Percentiles rank a stretch among this genome's conserved stretches.
Conservation (phyloP, 2,329 filamentous ascomycete genomes). For the Penicillium sp. region DNA sequence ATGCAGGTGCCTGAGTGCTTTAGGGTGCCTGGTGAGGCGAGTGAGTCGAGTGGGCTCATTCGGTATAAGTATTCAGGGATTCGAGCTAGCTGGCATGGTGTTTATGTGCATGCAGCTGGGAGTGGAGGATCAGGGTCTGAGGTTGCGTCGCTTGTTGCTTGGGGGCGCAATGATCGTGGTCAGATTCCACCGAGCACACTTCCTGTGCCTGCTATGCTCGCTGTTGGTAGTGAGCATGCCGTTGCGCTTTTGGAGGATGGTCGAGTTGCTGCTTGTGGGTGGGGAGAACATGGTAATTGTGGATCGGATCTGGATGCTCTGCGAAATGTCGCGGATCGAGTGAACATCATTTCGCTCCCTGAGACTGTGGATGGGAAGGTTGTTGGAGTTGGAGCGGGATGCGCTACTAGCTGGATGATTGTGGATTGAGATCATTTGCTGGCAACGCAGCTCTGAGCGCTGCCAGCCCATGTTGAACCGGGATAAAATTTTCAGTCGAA, state of each 20-base stretch:
- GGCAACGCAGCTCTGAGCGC: not conserved
- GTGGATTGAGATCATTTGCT: conserved; percentile 22
- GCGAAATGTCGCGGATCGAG: conserved; percentile 68
- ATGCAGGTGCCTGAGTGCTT: conserved; percentile 53
- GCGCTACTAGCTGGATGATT: conserved; percentile 80
- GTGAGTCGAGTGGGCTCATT: conserved; percentile 1
- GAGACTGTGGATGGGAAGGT: conserved; percentile 53
- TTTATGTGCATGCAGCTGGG: conserved; percentile 63
- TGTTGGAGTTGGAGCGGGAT: conserved; percentile 73
- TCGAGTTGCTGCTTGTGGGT: conserved; percentile 83
- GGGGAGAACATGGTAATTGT: conserved; percentile 98
- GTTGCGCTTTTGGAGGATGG: conserved; percentile 67
- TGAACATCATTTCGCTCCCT: conserved; percentile 66
- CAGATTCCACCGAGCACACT: conserved; percentile 71
- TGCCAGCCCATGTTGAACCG: conserved; percentile 33
- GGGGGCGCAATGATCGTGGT: conserved; percentile 84
- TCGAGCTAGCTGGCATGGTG: conserved; percentile 77
- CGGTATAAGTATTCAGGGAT: conserved; percentile 69
- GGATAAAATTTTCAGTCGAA: conserved; percentile 32
- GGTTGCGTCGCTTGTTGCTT: conserved; percentile 62
- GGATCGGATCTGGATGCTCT: conserved; percentile 64
- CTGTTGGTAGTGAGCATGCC: conserved; percentile 87
- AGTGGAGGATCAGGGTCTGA: conserved; percentile 44
- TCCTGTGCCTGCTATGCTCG: conserved; percentile 63
- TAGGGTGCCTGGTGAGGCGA: not conserved